Base-by-base conservation (phyloP, 2,329 filamentous ascomycete genomes). In the Apiospora marii region DNA sequence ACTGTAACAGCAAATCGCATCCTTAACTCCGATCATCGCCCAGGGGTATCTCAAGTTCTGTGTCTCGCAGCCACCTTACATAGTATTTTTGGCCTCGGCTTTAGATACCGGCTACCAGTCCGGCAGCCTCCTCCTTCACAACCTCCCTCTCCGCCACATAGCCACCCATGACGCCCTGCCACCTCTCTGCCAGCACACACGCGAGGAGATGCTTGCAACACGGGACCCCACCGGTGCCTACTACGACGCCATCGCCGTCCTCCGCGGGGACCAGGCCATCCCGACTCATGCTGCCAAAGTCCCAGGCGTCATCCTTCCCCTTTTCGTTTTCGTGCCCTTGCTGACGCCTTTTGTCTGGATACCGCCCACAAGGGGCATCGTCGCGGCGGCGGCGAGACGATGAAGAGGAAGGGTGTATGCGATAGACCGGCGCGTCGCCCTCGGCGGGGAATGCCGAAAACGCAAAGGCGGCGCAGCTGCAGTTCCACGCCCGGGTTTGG, bases 121-220 rank as follows among this genome's bases (percentile, higher is more conserved):
- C 95, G 19, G 92, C 94, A 81, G 94, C 86, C 81, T 96, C 93
- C 75, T 92, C 91, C 73, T 84, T 86, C 34, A 86, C 84, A 22
- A 92, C 87, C 53, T 79, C 78, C 77, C 84, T 86, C 76, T 89
- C 86, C 72, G 88, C 86, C 22, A 92, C 86, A 76, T 88, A 89
- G 0, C 78, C 78, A 5, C 86, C 87, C 76, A 96, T 87, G 41
- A 91, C 81, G 3, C 74, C 81, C 0, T 80, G 80, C 85, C 93
- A 95, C 67, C 87, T 85, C 80, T 94, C 92, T 7, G 87, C 92
- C 71, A 98, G 81, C 53, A 96, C 83, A 81, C 94, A 97, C 1
- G 96, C 96, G 22, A 98, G 87, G 6, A 98, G 82, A 82, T 99
- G 96, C 83, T 98, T 98, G 81, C 96, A 99, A 71, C 83, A 93